Evolutionary conservation across 2,329 filamentous ascomycete genomes (phyloP), one percentile per base, ranked within the genome.

Genomic region (Thielaviopsis musarum): DNA sequence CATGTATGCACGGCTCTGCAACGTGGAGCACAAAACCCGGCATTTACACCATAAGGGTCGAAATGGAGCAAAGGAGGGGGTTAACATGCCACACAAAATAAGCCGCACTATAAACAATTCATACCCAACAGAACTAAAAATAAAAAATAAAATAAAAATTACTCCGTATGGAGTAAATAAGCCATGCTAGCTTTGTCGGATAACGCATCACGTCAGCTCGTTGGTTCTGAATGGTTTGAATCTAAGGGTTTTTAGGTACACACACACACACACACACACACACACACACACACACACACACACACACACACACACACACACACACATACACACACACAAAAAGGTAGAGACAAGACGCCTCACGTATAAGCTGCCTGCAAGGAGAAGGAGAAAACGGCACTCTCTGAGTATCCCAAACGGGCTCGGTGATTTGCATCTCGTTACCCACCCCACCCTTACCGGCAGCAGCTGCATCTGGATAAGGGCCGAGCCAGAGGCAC

Each of bases 381-480:
- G 34, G 48, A 19, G 52, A 34, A 56, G 54, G 48, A 59, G 52
- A 59, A 61, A 61, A 61, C 48, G 13, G 49, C 57, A 61, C 60
- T 56, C 57, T 59, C 57, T 48, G 51, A 22, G 54, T 56, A 52
- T 45, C 54, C 57, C 34, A 54, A 59, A 56, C 13, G 9, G 54
- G 60, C 21, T 19, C 15, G n/a, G 45, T 10, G 21, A 55, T 15
- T 22, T 17, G 9, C 15, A 34, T 56, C 41, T 49, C 45, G 55
- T 57, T 34, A 34, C 30, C 9, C 30, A 10, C 38, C 15, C 54
- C 7, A 19, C 17, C 1, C n/a, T 30, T 28, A 21, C 26, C 22
- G 24, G 13, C 30, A n/a, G 10, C 17, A 45, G 38, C 38, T 45
- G 38, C 12, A 45, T 15, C 17, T 45, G 38, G 38, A 17, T n/a